These are phyloP conservation scores for Xylariaceae sp. DNA, from an alignment of 2,329 filamentous ascomycete species.

Conservation along the genomic window DNA sequence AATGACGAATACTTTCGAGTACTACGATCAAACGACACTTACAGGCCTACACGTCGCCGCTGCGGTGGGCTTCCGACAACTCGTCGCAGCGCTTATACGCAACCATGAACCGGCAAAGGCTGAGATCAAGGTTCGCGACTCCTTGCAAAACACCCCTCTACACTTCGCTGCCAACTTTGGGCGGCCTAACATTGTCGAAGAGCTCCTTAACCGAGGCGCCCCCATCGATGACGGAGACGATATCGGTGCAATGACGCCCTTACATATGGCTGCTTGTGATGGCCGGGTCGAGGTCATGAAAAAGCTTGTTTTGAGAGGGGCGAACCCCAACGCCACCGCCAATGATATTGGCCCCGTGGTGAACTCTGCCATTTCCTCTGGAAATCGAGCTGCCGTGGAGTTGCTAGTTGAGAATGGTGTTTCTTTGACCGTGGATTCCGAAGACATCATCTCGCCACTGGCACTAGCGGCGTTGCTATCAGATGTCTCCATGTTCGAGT, in stretches of 20 bases:
- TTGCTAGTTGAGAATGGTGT: conserved; percentile 49
- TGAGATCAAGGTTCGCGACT: conserved; percentile 45
- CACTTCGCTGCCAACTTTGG: conserved; percentile 44
- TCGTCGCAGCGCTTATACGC: conserved; percentile 48
- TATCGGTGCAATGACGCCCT: conserved; percentile 42
- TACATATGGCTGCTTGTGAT: conserved; percentile 48
- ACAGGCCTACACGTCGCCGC: conserved; percentile 49
- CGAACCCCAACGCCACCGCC: conserved; percentile 45
- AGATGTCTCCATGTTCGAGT: conserved; percentile 50
- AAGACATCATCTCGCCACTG: conserved; percentile 44
- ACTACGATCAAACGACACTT: conserved; percentile 41
- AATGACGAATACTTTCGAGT: conserved; percentile 42
- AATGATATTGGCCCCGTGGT: conserved; percentile 45
- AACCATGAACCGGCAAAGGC: conserved; percentile 43
- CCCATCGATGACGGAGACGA: conserved; percentile 46
- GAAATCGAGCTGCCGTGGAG: conserved; percentile 49
- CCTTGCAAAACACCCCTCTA: conserved; percentile 44
- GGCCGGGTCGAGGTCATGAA: conserved; percentile 50
- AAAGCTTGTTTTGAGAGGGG: conserved; percentile 47
- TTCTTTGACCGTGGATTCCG: conserved; percentile 42
- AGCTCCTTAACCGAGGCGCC: conserved; percentile 44
- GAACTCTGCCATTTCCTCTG: conserved; percentile 51
- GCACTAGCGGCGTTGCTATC: conserved; percentile 48
- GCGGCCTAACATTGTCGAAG: conserved; percentile 46
- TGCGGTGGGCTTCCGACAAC: conserved; percentile 47